Percentiles rank a stretch among this genome's conserved stretches.
These are phyloP conservation scores for Solioccasus polychromus DNA, from an alignment of 768 basidiomycete species.

Conservation along the genomic window DNA sequence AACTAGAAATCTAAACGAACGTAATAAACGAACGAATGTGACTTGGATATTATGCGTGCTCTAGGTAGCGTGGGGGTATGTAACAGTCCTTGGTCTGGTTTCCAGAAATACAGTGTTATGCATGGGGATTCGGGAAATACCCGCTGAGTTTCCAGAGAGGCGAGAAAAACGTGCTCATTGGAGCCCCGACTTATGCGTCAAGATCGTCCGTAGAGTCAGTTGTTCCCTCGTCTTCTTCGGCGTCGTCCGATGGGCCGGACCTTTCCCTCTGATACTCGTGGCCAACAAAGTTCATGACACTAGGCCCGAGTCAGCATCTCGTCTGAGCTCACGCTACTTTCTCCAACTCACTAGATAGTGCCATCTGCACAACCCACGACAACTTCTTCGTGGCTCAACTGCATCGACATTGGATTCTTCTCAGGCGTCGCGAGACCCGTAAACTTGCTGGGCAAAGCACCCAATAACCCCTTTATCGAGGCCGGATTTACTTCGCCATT, in stretches of 20 bases:
- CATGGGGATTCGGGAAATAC: not conserved
- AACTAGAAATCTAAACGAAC: conserved; percentile 17
- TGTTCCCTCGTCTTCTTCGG: conserved; percentile 11
- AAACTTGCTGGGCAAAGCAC: conserved; percentile 66
- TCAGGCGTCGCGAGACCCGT: conserved; percentile 79
- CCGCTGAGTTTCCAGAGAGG: not conserved
- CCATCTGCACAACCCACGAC: conserved; percentile 91
- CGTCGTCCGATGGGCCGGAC: not conserved
- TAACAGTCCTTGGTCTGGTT: conserved; percentile 7
- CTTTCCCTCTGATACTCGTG: conserved; percentile 47
- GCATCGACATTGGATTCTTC: conserved; percentile 95
- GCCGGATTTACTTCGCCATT: conserved; percentile 29
- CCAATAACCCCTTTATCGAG: conserved; percentile 54
- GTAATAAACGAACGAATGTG: conserved; percentile 17
- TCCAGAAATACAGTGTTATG: not conserved
- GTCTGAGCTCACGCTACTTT: not conserved
- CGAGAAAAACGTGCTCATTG: not conserved
- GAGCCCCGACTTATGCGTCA: conserved; percentile 4
- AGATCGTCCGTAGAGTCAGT: conserved; percentile 16
- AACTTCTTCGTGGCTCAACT: conserved; percentile 85
- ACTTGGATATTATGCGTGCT: conserved; percentile 7
- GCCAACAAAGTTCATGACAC: conserved; percentile 63
- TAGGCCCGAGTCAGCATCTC: conserved; percentile 22
- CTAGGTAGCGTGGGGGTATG: conserved; percentile 3
- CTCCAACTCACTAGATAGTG: conserved; percentile 74